phyloP scores from a whole-genome alignment of 805 yeast genomes.

The Metschnikowia orientalis region DNA sequence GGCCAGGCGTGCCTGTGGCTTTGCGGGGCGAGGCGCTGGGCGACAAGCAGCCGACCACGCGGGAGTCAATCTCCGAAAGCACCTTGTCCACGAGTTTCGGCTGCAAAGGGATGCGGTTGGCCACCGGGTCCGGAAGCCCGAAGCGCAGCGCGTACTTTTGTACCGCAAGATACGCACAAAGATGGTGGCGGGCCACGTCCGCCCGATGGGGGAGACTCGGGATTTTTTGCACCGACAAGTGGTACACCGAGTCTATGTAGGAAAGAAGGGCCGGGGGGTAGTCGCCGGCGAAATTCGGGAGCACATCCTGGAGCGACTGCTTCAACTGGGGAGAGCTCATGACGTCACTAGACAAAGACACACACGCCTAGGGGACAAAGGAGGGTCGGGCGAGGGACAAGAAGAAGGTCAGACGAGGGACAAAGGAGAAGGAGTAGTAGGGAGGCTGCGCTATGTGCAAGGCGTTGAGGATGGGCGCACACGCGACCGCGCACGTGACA shows the following conservation, averaged over 20 bases:
- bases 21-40: slow-evolving; percentile 20
- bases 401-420: no score
- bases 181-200: slow-evolving; percentile 63
- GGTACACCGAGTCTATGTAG: slow-evolving; percentile 44
- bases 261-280: slow-evolving; percentile 40
- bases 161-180: slow-evolving; percentile 61
- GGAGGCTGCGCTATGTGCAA: no score
- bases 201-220: slow-evolving; percentile 47
- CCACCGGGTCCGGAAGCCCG: slow-evolving; percentile 45
- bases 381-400: neutral
- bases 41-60: slow-evolving; percentile 28
- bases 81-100: slow-evolving; percentile 38
- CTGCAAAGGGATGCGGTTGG: slow-evolving; percentile 57
- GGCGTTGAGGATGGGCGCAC: no score
- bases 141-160: slow-evolving; percentile 43
- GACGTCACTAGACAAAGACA: neutral
- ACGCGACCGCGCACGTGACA: no score
- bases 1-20: slow-evolving; percentile 14
- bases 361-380: neutral
- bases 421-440: no score
- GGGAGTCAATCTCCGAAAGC: slow-evolving; percentile 43
- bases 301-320: slow-evolving; percentile 43
- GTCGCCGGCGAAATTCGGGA: slow-evolving; percentile 43
- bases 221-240: slow-evolving; percentile 47
- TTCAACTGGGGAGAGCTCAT: slow-evolving; percentile 23